Evolutionary conservation across 139 green algal genomes (phyloP).

Genomic region (Spirogloea muscicola): DNA sequence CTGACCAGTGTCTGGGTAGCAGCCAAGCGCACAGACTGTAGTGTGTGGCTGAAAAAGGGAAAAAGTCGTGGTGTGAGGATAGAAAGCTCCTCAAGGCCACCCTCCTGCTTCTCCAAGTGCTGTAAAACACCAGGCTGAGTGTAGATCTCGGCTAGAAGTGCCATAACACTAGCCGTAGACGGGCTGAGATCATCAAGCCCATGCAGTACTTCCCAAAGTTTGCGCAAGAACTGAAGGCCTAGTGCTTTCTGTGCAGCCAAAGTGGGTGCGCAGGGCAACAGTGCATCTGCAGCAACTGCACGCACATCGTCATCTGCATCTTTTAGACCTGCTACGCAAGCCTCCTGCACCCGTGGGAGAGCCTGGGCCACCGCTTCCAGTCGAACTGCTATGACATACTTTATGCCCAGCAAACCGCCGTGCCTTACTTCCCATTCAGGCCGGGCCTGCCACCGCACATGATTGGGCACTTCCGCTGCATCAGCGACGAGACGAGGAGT

Average conservation of each 20-base stretch:
- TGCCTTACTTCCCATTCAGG: constrained; percentile 64
- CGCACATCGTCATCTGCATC: constrained; percentile 87
- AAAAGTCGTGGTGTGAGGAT: constrained; percentile 64
- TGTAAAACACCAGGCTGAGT: constrained; percentile 22
- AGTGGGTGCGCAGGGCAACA: constrained; percentile 66
- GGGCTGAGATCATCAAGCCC: constrained; percentile 79
- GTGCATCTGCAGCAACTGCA: constrained; percentile 82
- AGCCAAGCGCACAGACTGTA: too few relatives aligned
- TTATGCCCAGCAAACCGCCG: constrained; percentile 78
- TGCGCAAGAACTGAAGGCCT: constrained; percentile 20
- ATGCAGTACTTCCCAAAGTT: constrained; percentile 74
- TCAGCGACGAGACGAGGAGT: too few relatives aligned
- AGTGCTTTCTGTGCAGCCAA: constrained; percentile 45
- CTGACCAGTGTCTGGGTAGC: too few relatives aligned
- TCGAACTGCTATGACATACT: constrained; percentile 79
- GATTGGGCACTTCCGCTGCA: too few relatives aligned
- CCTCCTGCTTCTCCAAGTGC: background rate
- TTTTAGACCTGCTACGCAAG: constrained; percentile 58
- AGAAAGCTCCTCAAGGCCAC: background rate
- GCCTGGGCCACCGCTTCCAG: constrained; percentile 47
- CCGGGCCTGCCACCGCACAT: constrained; percentile 4
- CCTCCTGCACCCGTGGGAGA: constrained; percentile 61
- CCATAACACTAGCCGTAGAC: constrained; percentile 66
- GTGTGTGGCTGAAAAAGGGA: constrained; percentile 75
- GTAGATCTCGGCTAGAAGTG: constrained; percentile 73